Conservation (phyloP, 495 filamentous ascomycete species). For the Polyplosphaeria fusca region DNA sequence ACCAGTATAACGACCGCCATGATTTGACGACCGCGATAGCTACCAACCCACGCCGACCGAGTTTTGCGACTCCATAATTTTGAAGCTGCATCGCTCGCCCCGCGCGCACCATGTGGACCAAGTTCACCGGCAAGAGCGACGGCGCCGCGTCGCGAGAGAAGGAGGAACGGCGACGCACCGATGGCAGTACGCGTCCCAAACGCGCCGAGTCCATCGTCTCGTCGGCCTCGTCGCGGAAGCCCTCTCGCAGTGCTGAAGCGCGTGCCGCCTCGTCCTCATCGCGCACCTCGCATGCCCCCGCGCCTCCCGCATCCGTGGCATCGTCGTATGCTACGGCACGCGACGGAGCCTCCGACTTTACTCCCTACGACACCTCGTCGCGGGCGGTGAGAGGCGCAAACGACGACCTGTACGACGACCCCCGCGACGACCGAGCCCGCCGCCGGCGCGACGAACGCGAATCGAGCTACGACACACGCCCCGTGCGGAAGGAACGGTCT, state of each 20-base stretch:
- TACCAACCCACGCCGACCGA: constrained; percentile 9
- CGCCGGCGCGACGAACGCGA: constrained; percentile 27
- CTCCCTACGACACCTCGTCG: constrained; percentile 2
- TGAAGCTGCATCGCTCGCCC: background rate
- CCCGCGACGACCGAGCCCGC: constrained; percentile 5
- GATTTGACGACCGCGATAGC: constrained; percentile 7
- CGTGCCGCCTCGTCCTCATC: constrained; percentile 42
- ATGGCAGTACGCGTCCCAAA: constrained; percentile 18
- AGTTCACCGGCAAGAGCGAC: constrained; percentile 42
- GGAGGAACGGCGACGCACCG: constrained; percentile 28
- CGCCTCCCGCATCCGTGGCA: constrained; percentile 49
- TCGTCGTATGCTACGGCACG: constrained; percentile 56
- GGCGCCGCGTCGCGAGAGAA: constrained; percentile 6
- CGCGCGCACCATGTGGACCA: constrained; percentile 42
- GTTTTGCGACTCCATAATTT: constrained; percentile 13
- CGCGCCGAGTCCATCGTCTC: constrained; percentile 41
- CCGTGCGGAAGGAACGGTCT: constrained; percentile 23
- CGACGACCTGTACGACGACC: constrained; percentile 25
- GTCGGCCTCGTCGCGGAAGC: constrained; percentile 46
- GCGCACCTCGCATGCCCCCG: constrained; percentile 44
- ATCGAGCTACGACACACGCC: constrained; percentile 19
- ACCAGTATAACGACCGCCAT: constrained; percentile 28
- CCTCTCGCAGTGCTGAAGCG: constrained; percentile 55
- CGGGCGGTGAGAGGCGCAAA: constrained; percentile 5
- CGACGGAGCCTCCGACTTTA: constrained; percentile 27